Evolutionary conservation across 371 early-diverging fungal species (phyloP).

Genomic region (Mucor circinelloides): DNA sequence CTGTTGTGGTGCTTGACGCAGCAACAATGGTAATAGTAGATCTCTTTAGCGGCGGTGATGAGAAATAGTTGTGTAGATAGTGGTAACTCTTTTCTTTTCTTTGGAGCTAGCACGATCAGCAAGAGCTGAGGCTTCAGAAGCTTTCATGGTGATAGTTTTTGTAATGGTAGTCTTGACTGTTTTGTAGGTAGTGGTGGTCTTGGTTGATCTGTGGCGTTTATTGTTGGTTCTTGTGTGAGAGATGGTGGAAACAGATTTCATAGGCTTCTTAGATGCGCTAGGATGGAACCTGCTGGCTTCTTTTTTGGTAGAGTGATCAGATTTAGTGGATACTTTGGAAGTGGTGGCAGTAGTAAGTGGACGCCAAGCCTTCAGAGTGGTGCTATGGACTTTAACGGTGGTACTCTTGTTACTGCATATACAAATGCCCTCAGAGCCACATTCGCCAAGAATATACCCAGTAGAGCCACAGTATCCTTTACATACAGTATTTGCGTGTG

Average conservation of each 20-base stretch:
- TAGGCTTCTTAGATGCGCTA: not conserved
- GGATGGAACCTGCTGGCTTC: not conserved
- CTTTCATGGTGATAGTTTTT: not conserved
- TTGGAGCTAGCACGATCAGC: not conserved
- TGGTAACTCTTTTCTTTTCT: not conserved
- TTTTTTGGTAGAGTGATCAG: not conserved
- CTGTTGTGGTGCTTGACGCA: too few relatives aligned
- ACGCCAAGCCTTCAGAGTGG: not conserved
- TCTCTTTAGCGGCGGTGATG: not conserved
- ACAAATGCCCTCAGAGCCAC: conserved; percentile 26
- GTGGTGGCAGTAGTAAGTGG: not conserved
- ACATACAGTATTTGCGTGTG: conserved; percentile 22
- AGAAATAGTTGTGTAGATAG: not conserved
- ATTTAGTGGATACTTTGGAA: not conserved
- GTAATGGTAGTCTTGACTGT: not conserved
- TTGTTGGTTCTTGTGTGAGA: not conserved
- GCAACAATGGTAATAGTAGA: not conserved
- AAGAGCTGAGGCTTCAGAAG: not conserved
- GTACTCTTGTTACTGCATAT: conserved; percentile 22
- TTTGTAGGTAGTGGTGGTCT: not conserved
- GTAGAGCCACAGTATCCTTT: conserved; percentile 19
- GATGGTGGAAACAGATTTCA: not conserved
- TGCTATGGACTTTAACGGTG: not conserved
- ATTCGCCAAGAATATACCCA: conserved; percentile 24
- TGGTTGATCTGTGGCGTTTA: not conserved